Evolutionary conservation across 306 rosid species (phyloP).

Genomic region (Vigna trinervia): DNA sequence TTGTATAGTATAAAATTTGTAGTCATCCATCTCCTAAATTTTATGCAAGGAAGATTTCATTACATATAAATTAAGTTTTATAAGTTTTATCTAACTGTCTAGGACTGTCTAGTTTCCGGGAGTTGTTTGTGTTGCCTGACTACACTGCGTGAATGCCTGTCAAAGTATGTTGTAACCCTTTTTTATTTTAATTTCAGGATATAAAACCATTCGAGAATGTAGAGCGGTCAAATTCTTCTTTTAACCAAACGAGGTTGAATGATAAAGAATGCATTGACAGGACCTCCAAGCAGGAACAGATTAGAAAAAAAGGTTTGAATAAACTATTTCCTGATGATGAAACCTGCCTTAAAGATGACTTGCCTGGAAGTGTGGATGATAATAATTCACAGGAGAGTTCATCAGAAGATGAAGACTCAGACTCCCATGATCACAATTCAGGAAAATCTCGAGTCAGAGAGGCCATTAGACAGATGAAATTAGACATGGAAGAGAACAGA

Average conservation of each 20-base stretch:
- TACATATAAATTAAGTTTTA: background rate
- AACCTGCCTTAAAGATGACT: constrained; percentile 22
- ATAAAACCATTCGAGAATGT: constrained; percentile 41
- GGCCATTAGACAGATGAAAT: constrained; percentile 63
- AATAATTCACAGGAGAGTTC: constrained; percentile 45
- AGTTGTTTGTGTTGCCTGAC: constrained; percentile 15
- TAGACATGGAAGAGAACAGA: constrained; percentile 87
- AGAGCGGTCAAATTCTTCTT: constrained; percentile 27
- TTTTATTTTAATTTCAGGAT: constrained; percentile 52
- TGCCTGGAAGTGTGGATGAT: constrained; percentile 15
- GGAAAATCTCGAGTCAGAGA: constrained; percentile 48
- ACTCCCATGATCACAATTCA: constrained; percentile 39
- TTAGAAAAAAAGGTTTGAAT: constrained; percentile 26
- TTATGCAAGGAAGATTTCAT: background rate
- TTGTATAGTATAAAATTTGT: background rate
- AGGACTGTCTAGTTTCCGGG: constrained; percentile 21
- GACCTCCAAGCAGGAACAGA: constrained; percentile 38
- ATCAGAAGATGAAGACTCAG: constrained; percentile 36
- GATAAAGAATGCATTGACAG: constrained; percentile 33
- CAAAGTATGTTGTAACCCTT: constrained; percentile 1
- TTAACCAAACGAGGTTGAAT: constrained; percentile 41
- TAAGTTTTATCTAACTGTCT: constrained; percentile 18
- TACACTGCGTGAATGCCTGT: constrained; percentile 22
- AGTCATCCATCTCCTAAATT: background rate
- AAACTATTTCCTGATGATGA: constrained; percentile 40